A percentile compares a stretch with the other conserved stretches of the same genome.
phyloP scores from a whole-genome alignment of 805 yeast genomes.

The Saccharomycopsis malanga region DNA sequence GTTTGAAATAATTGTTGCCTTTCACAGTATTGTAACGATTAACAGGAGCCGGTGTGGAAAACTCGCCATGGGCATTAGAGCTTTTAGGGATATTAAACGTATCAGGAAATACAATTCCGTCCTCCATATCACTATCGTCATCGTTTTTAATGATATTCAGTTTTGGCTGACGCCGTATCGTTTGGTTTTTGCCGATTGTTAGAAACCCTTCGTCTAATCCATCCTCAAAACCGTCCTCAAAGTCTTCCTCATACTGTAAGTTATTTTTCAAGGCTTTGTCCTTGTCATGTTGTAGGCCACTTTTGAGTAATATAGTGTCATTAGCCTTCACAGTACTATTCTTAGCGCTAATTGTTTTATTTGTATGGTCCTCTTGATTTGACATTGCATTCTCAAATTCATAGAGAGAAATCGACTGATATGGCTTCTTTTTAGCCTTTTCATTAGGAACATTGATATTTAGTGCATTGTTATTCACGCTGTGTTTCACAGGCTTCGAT shows the following conservation, averaged over 20 bases:
- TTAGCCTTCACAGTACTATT: not conserved
- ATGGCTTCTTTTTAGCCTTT: constrained; percentile 8
- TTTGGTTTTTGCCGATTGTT: not conserved
- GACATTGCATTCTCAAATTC: constrained; percentile 13
- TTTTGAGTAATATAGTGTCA: too few relatives aligned
- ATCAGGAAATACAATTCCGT: constrained; percentile 21
- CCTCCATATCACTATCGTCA: constrained; percentile 12
- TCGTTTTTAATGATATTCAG: not conserved
- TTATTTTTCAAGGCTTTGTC: not conserved
- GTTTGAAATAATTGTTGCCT: constrained; percentile 4
- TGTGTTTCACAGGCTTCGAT: not conserved
- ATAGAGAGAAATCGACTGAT: constrained; percentile 11
- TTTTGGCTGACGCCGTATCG: not conserved
- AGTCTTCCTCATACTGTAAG: not conserved
- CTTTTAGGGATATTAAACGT: constrained; percentile 7
- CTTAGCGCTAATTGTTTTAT: not conserved
- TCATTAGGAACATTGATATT: not conserved
- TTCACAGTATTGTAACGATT: not conserved
- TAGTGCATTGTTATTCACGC: not conserved
- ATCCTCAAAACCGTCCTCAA: not conserved
- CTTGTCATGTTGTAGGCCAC: too few relatives aligned
- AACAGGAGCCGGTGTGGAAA: not conserved
- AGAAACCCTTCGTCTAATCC: not conserved
- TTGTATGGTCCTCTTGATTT: not conserved
- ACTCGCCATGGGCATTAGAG: not conserved